Evolutionary conservation across 2,329 filamentous ascomycete genomes (phyloP).

Genomic region (Botrytis pseudocinerea): DNA sequence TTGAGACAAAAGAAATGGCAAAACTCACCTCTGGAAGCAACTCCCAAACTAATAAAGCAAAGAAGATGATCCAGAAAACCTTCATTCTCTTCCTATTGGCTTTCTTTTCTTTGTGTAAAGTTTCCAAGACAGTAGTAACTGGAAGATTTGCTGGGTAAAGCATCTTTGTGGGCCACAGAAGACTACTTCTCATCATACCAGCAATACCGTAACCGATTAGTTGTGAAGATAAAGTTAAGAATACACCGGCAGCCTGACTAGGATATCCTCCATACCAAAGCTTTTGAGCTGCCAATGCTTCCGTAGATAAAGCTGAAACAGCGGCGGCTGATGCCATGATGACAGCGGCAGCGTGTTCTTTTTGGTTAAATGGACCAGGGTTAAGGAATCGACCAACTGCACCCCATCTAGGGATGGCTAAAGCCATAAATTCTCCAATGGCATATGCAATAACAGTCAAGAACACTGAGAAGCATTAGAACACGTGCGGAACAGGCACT

Average conservation of each 20-base stretch:
- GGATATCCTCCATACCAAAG: slow-evolving; percentile 50
- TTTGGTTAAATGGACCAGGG: slow-evolving; percentile 67
- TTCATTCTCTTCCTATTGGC: slow-evolving; percentile 44
- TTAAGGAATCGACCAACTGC: slow-evolving; percentile 55
- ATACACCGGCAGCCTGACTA: slow-evolving; percentile 45
- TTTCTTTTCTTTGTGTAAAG: slow-evolving; percentile 43
- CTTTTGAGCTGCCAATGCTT: slow-evolving; percentile 69
- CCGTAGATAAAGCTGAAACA: slow-evolving; percentile 60
- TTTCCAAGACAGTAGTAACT: slow-evolving; percentile 45
- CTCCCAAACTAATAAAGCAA: slow-evolving; percentile 24
- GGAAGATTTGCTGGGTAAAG: slow-evolving; percentile 61
- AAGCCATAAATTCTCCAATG: slow-evolving; percentile 43
- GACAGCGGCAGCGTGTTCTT: slow-evolving; percentile 66
- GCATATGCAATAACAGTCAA: slow-evolving; percentile 47
- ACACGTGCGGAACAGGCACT: not conserved
- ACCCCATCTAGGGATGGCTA: slow-evolving; percentile 41
- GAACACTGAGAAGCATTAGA: slow-evolving; percentile 40
- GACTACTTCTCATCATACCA: slow-evolving; percentile 58
- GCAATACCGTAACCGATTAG: slow-evolving; percentile 65
- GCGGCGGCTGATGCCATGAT: slow-evolving; percentile 48
- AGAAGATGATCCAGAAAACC: slow-evolving; percentile 40
- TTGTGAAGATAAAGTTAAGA: slow-evolving; percentile 61
- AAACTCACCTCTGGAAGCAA: slow-evolving; percentile 22
- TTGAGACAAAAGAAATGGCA: not conserved
- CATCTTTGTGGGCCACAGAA: slow-evolving; percentile 61